Percentiles rank a stretch among this genome's conserved stretches.
phyloP scores from a whole-genome alignment of 2,329 filamentous ascomycete species.

The Penicillium italicum region DNA sequence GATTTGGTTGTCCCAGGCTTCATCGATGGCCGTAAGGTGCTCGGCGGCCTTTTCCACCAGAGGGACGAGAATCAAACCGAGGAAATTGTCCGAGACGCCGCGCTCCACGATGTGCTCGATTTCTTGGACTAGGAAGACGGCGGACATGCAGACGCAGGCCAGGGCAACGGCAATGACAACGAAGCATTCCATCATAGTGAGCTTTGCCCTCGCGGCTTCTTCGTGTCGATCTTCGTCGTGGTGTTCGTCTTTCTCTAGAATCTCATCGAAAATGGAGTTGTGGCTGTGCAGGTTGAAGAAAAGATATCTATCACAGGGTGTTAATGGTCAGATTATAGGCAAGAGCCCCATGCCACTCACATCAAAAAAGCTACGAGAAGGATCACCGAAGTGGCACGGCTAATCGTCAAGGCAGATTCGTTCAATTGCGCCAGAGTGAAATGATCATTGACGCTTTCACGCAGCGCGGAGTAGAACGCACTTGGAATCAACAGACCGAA shows the following conservation, averaged over 20 bases:
- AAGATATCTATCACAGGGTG: conserved; percentile 43
- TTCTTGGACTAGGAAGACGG: conserved; percentile 68
- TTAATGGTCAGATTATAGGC: conserved; percentile 3
- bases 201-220: conserved; percentile 60
- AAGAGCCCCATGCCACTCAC: conserved; percentile 37
- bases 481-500: conserved; percentile 48
- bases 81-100: conserved; percentile 55
- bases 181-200: conserved; percentile 70
- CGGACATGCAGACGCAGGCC: conserved; percentile 67
- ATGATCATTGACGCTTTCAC: conserved; percentile 38
- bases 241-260: conserved; percentile 68
- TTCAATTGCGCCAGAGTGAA: conserved; percentile 44
- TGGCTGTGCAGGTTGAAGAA: conserved; percentile 74
- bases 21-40: conserved; percentile 77
- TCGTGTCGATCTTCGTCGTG: conserved; percentile 61
- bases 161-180: conserved; percentile 63
- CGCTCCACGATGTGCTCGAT: conserved; percentile 61
- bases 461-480: conserved; percentile 47
- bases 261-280: conserved; percentile 70
- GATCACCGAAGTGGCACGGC: conserved; percentile 66
- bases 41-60: conserved; percentile 84
- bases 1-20: conserved; percentile 68
- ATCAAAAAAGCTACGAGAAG: conserved; percentile 66
- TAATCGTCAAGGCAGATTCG: conserved; percentile 60
- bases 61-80: conserved; percentile 71